A percentile compares a stretch with the other conserved stretches of the same genome.
Evolutionary conservation across 768 basidiomycete species (phyloP).

Genomic region (Xerocomellus chrysenteron): DNA sequence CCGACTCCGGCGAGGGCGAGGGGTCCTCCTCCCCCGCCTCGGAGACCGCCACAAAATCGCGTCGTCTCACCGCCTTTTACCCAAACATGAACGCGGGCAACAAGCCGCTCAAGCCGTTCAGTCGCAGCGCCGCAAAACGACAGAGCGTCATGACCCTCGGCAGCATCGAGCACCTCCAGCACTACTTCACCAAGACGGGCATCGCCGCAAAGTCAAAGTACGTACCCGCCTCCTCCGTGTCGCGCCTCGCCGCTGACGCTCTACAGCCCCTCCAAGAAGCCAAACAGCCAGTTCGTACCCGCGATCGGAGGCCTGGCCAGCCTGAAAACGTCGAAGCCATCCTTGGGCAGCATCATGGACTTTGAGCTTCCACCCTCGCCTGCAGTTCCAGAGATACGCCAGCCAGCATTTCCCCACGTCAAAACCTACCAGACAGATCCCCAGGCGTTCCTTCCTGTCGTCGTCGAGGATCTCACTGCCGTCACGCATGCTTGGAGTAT

Average conservation of each 20-base stretch:
- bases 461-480: constrained; percentile 68
- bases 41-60: constrained; percentile 44
- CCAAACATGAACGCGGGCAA: constrained; percentile 68
- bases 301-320: constrained; percentile 65
- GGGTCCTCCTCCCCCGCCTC: constrained; percentile 28
- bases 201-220: constrained; percentile 71
- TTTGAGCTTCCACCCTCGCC: constrained; percentile 75
- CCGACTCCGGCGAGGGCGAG: constrained; percentile 48
- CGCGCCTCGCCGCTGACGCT: constrained; percentile 6
- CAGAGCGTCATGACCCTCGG: constrained; percentile 92
- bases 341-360: constrained; percentile 43
- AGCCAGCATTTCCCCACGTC: constrained; percentile 49
- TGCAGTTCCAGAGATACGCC: constrained; percentile 44
- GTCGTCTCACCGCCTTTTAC: constrained; percentile 76
- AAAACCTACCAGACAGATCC: constrained; percentile 74
- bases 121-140: constrained; percentile 86
- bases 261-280: constrained; percentile 46
- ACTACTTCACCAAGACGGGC: constrained; percentile 91
- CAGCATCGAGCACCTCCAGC: constrained; percentile 95
- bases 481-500: constrained; percentile 67
- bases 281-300: constrained; percentile 65
- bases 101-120: constrained; percentile 83
- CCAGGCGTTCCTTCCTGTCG: constrained; percentile 71
- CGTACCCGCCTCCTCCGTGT: constrained; percentile 27
- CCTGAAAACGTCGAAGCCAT: constrained; percentile 38